Percentiles rank a stretch among this genome's conserved stretches.
Conservation (phyloP, 2,329 filamentous ascomycete species). For the Diaporthe humulicola region DNA sequence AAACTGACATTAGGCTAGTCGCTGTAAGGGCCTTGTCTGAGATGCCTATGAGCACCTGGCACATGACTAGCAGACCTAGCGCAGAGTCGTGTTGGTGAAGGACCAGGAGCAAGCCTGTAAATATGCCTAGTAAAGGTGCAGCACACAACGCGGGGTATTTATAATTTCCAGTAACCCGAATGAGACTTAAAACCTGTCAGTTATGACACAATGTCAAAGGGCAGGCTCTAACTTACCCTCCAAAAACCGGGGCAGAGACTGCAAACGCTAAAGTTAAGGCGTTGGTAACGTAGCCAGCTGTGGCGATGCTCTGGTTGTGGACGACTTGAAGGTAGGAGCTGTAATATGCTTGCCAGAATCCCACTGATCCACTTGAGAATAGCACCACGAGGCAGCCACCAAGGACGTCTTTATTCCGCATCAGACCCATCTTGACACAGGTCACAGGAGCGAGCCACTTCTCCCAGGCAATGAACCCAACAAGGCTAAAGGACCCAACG, state of each 20-base stretch:
- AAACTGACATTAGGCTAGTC: background rate
- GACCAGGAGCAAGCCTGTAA: background rate
- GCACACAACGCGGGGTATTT: background rate
- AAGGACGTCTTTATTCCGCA: background rate
- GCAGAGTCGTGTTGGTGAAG: background rate
- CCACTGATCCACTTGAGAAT: background rate
- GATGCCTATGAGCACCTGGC: background rate
- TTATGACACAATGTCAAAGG: background rate
- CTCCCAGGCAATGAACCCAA: background rate
- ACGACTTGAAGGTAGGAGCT: background rate
- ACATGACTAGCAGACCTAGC: background rate
- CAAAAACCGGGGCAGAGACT: background rate
- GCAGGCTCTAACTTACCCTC: background rate
- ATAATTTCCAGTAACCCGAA: background rate
- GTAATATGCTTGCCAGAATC: background rate
- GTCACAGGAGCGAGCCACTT: background rate
- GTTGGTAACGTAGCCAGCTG: background rate
- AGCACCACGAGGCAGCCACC: background rate
- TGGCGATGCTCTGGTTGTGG: background rate
- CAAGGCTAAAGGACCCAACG: background rate
- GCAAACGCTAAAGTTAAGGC: background rate
- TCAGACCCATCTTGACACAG: background rate
- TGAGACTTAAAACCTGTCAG: background rate
- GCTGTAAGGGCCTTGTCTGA: background rate
- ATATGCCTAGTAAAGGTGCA: background rate